Conservation (phyloP, 225 moss, liverwort and hornwort genomes). For the Ulota crispa region DNA sequence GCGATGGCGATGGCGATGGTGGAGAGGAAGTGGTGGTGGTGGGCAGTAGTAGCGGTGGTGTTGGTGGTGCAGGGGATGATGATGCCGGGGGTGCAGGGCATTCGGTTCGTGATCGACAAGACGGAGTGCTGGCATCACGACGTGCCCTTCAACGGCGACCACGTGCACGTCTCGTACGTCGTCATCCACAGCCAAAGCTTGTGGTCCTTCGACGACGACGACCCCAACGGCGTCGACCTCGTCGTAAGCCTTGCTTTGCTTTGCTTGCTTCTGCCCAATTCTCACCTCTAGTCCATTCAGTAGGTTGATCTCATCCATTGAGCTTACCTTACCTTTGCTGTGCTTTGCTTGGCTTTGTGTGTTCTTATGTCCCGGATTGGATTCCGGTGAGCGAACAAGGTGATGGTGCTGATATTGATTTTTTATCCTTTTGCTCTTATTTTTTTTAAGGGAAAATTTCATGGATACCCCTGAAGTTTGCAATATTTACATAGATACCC, state of each 20-base stretch:
- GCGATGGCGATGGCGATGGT: neutral
- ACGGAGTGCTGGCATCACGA: slow-evolving; percentile 74
- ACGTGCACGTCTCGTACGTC: slow-evolving; percentile 73
- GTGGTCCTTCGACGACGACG: slow-evolving; percentile 58
- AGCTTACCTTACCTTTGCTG: no score
- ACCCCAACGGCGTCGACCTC: slow-evolving; percentile 57
- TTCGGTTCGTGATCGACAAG: slow-evolving; percentile 77
- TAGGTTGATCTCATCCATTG: no score
- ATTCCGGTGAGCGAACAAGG: no score
- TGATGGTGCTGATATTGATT: no score
- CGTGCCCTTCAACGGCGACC: slow-evolving; percentile 54
- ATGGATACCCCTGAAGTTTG: no score
- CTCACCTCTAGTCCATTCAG: neutral
- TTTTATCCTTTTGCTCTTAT: no score
- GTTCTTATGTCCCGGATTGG: no score
- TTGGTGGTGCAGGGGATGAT: slow-evolving; percentile 26
- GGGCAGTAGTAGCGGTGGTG: neutral
- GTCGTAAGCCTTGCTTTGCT: slow-evolving; percentile 20
- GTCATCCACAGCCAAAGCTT: slow-evolving; percentile 64
- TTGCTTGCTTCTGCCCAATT: neutral
- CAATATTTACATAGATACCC: no score
- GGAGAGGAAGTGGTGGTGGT: neutral
- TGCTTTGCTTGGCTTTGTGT: no score
- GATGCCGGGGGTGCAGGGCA: slow-evolving; percentile 39
- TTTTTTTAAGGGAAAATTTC: no score